phyloP scores from a whole-genome alignment of 1,139 yeast genomes.

The Eremothecium gossypii region DNA sequence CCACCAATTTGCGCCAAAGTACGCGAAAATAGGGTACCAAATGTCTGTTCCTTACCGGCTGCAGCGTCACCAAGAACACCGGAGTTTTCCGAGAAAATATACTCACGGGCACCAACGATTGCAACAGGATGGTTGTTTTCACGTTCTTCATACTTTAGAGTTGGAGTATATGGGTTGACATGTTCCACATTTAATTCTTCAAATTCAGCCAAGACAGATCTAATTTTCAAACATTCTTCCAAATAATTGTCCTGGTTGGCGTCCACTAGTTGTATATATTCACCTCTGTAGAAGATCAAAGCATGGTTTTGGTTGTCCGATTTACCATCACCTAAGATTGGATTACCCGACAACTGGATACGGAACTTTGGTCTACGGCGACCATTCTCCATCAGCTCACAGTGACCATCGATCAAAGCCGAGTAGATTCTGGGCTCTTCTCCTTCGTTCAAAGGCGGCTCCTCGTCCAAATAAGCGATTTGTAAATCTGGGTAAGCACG shows the following conservation, averaged over 20 bases:
- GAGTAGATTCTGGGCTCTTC: slow-evolving; percentile 97
- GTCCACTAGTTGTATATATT: slow-evolving; percentile 93
- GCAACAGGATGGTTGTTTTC: slow-evolving; percentile 74
- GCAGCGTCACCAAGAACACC: slow-evolving; percentile 99
- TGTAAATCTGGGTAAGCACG: slow-evolving; percentile 98
- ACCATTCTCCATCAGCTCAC: slow-evolving; percentile 95
- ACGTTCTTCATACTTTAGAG: slow-evolving; percentile 39
- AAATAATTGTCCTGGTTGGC: slow-evolving; percentile 97
- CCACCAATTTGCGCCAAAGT: slow-evolving; percentile 98
- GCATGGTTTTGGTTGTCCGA: slow-evolving; percentile 99
- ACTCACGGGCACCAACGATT: slow-evolving; percentile 98
- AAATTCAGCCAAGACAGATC: slow-evolving; percentile 95
- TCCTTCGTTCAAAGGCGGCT: slow-evolving; percentile 78
- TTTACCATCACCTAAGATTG: slow-evolving; percentile 98
- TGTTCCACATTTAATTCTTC: slow-evolving; percentile 90
- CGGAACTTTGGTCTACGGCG: slow-evolving; percentile 98
- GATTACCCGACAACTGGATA: slow-evolving; percentile 96
- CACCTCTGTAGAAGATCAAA: slow-evolving; percentile 95
- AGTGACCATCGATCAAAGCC: slow-evolving; percentile 95
- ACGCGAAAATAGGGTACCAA: slow-evolving; percentile 96
- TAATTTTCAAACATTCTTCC: slow-evolving; percentile 96
- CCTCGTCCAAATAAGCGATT: slow-evolving; percentile 97
- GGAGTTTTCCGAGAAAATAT: slow-evolving; percentile 96
- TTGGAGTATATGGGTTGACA: slow-evolving; percentile 66
- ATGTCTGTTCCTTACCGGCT: slow-evolving; percentile 99